Evolutionary conservation across 1,284 basidiomycete species (phyloP).

Genomic region (Rhodotorula sp.): DNA sequence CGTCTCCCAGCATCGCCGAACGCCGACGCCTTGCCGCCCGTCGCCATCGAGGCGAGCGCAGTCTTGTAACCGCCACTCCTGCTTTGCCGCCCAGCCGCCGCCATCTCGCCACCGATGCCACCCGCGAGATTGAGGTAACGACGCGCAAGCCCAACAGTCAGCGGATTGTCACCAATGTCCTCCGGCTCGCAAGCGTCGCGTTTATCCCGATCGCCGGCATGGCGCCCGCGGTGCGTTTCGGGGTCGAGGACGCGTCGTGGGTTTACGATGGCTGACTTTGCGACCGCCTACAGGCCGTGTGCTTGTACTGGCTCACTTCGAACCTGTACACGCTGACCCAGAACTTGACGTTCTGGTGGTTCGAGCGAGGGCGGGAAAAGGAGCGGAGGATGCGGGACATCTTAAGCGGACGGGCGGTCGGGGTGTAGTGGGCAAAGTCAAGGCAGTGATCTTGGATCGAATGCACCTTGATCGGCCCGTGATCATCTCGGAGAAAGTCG

Average conservation of each 20-base stretch:
- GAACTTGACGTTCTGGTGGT: conserved; percentile 66
- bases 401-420: conserved; percentile 14
- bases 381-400: conserved; percentile 20
- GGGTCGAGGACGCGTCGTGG: not conserved
- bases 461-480: not conserved
- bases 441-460: not conserved
- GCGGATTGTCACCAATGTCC: conserved; percentile 60
- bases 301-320: conserved; percentile 80
- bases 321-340: conserved; percentile 74
- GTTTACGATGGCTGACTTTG: not conserved
- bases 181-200: conserved; percentile 64
- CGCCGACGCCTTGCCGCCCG: conserved; percentile 25
- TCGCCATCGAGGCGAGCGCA: conserved; percentile 5
- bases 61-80: conserved; percentile 1
- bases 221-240: conserved; percentile 67
- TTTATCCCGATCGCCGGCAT: conserved; percentile 73
- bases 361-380: conserved; percentile 26
- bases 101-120: not conserved
- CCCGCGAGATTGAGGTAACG: not conserved
- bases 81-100: not conserved
- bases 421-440: not conserved
- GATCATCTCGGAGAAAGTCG: no score
- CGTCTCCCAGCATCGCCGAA: conserved; percentile 2
- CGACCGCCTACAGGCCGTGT: conserved; percentile 59
- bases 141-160: conserved; percentile 19